Percentiles rank a stretch among this genome's conserved stretches.
Conservation (phyloP, 2,329 filamentous ascomycete genomes). For the Nemania sp. region DNA sequence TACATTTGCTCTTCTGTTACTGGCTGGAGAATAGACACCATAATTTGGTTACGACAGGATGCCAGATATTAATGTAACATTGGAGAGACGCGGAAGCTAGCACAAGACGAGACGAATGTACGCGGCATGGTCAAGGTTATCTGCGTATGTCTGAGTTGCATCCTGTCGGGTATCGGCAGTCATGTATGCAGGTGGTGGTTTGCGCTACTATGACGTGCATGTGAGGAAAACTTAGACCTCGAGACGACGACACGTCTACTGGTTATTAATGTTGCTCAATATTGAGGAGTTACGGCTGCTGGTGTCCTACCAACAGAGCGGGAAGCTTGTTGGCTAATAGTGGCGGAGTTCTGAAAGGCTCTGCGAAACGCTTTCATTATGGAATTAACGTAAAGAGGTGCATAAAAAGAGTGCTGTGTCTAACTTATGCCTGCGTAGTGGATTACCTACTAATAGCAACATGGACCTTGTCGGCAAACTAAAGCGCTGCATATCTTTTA, state of each 20-base stretch:
- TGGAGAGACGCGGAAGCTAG: conserved; percentile 5
- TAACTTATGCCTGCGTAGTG: background rate
- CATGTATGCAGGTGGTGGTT: conserved; percentile 35
- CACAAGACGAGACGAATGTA: conserved; percentile 4
- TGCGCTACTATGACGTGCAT: conserved; percentile 38
- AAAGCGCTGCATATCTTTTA: conserved; percentile 8
- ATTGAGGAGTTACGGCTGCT: conserved; percentile 14
- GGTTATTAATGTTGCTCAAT: background rate
- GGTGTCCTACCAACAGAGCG: conserved; percentile 3
- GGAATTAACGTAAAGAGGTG: background rate
- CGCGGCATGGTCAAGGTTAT: conserved; percentile 30
- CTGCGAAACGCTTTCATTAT: background rate
- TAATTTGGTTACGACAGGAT: conserved; percentile 8
- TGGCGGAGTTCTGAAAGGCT: background rate
- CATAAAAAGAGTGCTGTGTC: background rate
- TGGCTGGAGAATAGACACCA: background rate
- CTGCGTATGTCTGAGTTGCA: conserved; percentile 38
- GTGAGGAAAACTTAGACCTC: conserved; percentile 7
- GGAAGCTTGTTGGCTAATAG: conserved; percentile 4
- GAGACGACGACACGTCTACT: conserved; percentile 27
- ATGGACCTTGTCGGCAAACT: background rate
- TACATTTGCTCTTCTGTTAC: background rate
- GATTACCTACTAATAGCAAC: conserved; percentile 3
- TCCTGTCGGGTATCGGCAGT: conserved; percentile 29
- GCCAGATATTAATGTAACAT: conserved; percentile 20